These are phyloP conservation scores for Diplodia corticola DNA, from an alignment of 2,329 filamentous ascomycete species.

Conservation along the genomic window DNA sequence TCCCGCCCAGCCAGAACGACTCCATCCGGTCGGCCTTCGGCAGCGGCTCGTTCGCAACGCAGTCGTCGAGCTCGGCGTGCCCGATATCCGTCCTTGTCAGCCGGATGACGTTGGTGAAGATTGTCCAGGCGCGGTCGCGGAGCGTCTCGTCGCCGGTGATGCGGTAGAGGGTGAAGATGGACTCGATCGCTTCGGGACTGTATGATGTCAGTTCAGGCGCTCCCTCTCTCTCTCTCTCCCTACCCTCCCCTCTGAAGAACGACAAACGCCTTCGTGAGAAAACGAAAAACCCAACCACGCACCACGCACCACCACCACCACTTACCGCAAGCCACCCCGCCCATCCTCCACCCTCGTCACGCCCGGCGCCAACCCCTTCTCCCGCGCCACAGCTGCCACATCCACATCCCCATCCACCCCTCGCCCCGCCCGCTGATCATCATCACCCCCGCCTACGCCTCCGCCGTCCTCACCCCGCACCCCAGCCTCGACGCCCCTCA, in stretches of 20 bases:
- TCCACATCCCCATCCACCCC: no score
- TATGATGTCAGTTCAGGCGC: neutral
- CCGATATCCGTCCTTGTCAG: constrained; percentile 47
- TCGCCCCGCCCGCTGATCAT: no score
- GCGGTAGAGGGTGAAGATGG: constrained; percentile 60
- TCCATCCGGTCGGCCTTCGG: constrained; percentile 49
- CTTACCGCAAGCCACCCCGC: neutral
- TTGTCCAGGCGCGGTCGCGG: constrained; percentile 50
- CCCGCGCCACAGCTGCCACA: neutral
- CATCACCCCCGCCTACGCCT: no score
- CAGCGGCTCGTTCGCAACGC: constrained; percentile 38
- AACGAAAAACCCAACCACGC: no score
- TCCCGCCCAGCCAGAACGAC: constrained; percentile 52
- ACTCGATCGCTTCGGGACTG: constrained; percentile 59
- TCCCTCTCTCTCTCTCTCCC: no score
- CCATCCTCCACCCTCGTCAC: neutral
- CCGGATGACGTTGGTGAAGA: constrained; percentile 49
- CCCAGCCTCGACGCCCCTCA: constrained; percentile 36
- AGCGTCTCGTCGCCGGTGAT: constrained; percentile 56
- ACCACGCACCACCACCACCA: no score
- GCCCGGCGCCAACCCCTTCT: neutral
- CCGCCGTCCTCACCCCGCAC: neutral
- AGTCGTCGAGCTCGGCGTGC: constrained; percentile 48
- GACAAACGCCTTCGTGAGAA: no score
- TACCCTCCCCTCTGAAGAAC: no score